A percentile compares a stretch with the other conserved stretches of the same genome.
These are phyloP conservation scores for Pyrus hybrid DNA, from an alignment of 331 rosid species.

Conservation along the genomic window DNA sequence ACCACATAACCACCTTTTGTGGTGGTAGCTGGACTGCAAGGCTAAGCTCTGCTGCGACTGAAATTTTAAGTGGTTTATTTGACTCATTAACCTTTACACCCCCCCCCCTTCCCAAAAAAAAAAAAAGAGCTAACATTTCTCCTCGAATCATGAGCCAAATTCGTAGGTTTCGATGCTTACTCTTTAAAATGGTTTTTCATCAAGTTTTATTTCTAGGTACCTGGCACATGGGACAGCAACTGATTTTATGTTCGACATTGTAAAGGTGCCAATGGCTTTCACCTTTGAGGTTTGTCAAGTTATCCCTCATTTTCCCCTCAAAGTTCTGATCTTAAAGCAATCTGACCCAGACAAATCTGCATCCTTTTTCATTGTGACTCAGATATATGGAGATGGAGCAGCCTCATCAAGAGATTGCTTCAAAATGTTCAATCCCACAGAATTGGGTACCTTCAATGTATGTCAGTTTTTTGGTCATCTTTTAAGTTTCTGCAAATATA, in stretches of 20 bases:
- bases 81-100: background rate
- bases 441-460: conserved; percentile 56
- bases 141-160: background rate
- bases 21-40: background rate
- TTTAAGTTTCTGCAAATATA: background rate
- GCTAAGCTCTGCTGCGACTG: background rate
- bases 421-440: conserved; percentile 92
- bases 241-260: conserved; percentile 86
- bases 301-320: background rate
- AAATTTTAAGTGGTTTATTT: background rate
- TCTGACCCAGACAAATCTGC: background rate
- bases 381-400: conserved; percentile 88
- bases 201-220: conserved; percentile 46
- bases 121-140: background rate
- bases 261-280: conserved; percentile 84
- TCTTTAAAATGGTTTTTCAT: background rate
- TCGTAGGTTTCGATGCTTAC: background rate
- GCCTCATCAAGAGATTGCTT: conserved; percentile 87
- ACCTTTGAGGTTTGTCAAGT: conserved; percentile 83
- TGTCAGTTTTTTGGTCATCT: conserved; percentile 12
- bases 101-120: too few species aligned
- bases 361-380: conserved; percentile 23
- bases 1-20: too few species aligned
- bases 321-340: background rate
- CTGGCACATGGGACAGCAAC: conserved; percentile 98